Evolutionary conservation across 805 yeast species (phyloP).

Genomic region (Alloascoidea hylecoeti): DNA sequence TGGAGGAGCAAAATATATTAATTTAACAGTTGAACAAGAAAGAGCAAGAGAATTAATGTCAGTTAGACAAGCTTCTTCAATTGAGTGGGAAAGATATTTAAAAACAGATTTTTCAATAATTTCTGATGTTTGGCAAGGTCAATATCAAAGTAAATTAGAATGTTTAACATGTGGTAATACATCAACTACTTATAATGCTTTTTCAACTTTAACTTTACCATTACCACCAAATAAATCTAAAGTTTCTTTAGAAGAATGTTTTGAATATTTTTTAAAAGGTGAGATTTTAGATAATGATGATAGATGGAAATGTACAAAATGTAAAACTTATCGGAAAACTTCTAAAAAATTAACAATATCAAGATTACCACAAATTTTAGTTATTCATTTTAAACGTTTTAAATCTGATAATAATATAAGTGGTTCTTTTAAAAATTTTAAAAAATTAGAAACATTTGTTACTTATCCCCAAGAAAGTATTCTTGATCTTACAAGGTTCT

Average conservation of each 20-base stretch:
- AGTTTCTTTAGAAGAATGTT: constrained; percentile 43
- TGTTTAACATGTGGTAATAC: constrained; percentile 64
- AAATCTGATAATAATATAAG: constrained; percentile 30
- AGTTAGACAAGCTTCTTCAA: constrained; percentile 66
- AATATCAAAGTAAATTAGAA: constrained; percentile 61
- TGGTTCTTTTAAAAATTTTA: constrained; percentile 17
- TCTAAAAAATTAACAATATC: constrained; percentile 62
- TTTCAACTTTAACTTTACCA: constrained; percentile 68
- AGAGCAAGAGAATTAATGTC: constrained; percentile 56
- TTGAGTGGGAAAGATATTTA: constrained; percentile 86
- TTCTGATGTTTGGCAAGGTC: constrained; percentile 81
- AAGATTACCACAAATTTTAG: constrained; percentile 61
- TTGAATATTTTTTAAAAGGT: constrained; percentile 60
- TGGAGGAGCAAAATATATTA: constrained; percentile 40
- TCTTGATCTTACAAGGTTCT: constrained; percentile 53
- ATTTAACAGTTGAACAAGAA: constrained; percentile 62
- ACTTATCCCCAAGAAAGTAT: constrained; percentile 43
- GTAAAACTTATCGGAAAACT: constrained; percentile 49
- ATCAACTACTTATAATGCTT: constrained; percentile 78
- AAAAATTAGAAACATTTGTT: constrained; percentile 52
- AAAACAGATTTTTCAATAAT: constrained; percentile 67
- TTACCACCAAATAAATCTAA: constrained; percentile 36
- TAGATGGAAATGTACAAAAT: constrained; percentile 73
- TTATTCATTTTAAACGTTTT: constrained; percentile 80
- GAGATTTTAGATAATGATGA: constrained; percentile 69